Percentiles rank a stretch among this genome's conserved stretches.
These are phyloP conservation scores for Boletus pseudopeckii DNA, from an alignment of 768 basidiomycete species.

Conservation along the genomic window DNA sequence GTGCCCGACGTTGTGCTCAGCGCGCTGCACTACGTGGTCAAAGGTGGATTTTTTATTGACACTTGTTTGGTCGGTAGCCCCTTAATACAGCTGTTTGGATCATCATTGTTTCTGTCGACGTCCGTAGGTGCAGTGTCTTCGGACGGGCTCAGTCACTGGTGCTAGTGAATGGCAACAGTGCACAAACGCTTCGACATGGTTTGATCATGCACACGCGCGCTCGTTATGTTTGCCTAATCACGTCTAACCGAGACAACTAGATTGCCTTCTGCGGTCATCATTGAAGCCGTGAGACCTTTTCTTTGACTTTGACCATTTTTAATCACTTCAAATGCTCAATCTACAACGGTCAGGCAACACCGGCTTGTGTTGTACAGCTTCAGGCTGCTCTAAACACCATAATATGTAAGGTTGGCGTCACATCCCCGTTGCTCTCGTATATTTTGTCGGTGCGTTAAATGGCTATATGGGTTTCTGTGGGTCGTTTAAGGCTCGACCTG, in stretches of 20 bases:
- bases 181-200: neutral
- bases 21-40: conserved; percentile 20
- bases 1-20: conserved; percentile 11
- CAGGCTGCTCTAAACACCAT: neutral
- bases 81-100: neutral
- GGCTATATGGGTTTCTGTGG: neutral
- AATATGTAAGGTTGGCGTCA: neutral
- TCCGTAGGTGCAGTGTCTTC: neutral
- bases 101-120: neutral
- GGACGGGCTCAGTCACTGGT: neutral
- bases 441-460: no score
- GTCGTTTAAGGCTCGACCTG: neutral
- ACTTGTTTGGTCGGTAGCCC: conserved; percentile 16
- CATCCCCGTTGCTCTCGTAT: neutral
- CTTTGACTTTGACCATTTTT: neutral
- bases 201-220: neutral
- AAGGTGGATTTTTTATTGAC: conserved; percentile 19
- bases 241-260: neutral
- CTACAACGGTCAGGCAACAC: neutral
- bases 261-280: no score
- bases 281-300: neutral
- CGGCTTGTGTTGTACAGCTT: neutral
- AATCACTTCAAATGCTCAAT: neutral
- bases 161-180: neutral
- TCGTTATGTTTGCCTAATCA: neutral